Base-by-base conservation (phyloP, 2,329 filamentous ascomycete species). In the Aspergillus ustus region DNA sequence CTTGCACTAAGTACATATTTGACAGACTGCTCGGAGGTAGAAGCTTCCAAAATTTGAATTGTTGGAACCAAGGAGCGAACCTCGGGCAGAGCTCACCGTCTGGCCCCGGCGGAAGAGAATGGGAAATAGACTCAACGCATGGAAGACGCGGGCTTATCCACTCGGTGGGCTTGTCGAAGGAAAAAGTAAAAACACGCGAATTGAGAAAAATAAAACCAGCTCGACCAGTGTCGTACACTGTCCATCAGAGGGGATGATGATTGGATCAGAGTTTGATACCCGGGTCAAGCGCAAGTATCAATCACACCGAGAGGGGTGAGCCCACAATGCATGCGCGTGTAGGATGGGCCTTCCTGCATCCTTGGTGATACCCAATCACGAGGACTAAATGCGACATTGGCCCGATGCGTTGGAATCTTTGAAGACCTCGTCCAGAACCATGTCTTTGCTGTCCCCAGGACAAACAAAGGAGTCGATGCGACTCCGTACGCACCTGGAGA, bases 71-170 rank as follows among this genome's bases (percentile, higher is more conserved):
- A 28, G 48, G 11, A 51, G 46, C 43, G 48, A 37, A 48, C 13
- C 56, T 40, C 51, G 19, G 31, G 45, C 37, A 40, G 51, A 63
- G 53, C 53, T 49, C 53, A 54, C 40, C 59, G 48, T 54, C 52
- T 50, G 29, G 51, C 59, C 53, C 58, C 46, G 53, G 63, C 37
- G 43, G 49, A 51, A 52, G 29, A 61, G 45, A 44, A 34, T 51
- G 50, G 45, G 57, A 58, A 63, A 50, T 63, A 57, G 62, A 67
- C 65, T 65, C 55, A 45, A 50, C 52, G 64, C 63, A 67, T 61
- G 56, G 54, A 62, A 63, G 58, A 54, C 46, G 66, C 59, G 59
- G 58, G 63, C 44, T 45, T 60, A 48, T 61, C 67, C 65, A 67
- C 63, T 55, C 57, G 51, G 31, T 51, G 46, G 50, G 31, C 44